Evolutionary conservation across 208 protist species (phyloP), one percentile per base, ranked within the genome.

Genomic region (Crithidia expoeki): DNA sequence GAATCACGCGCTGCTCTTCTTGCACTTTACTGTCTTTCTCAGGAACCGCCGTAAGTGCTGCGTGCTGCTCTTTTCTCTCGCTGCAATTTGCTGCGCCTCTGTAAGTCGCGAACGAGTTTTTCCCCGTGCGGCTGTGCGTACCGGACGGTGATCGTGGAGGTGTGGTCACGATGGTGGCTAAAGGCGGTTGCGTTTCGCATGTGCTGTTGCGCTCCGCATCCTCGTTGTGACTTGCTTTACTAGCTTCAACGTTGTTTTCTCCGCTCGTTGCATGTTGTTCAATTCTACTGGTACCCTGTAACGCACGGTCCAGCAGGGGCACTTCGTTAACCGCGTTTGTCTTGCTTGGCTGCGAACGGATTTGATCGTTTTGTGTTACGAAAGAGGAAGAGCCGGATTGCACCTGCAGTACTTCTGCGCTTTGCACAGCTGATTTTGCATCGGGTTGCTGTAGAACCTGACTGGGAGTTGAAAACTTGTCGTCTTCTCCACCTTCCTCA

Each of bases 261-360:
- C 9, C 2, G 7, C 19, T 23, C 1, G 52, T 21, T 2, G 23
- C 4, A 2, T 12, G 58, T 16, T 51, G 36, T 27, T 1, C 6
- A 6, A 32, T 30, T 17, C n/a, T 19, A n/a, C 19, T 27, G 42
- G 9, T 14, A 2, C 14, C 10, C 2, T 64, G 42, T 32, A 65
- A 33, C 4, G 40, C 46, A 1, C 59, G 59, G 19, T 65, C 59
- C 2, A 65, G 46, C 12, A 65, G 28, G 30, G 59, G 55, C 0
- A 65, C 59, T 38, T 65, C 59, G 44, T 44, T 55, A 3, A 44
- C 30, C 2, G 59, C 42, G 30, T 1, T 36, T 2, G 6, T 47
- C n/a, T 47, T 47, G 42, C 14, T 47, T 9, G 42, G 4, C n/a
- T 38, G 0, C 30, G 47, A 34, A 1, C n/a, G 17, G 59, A 42